phyloP scores from a whole-genome alignment of 2,329 filamentous ascomycete species.

The Phoma sp. region DNA sequence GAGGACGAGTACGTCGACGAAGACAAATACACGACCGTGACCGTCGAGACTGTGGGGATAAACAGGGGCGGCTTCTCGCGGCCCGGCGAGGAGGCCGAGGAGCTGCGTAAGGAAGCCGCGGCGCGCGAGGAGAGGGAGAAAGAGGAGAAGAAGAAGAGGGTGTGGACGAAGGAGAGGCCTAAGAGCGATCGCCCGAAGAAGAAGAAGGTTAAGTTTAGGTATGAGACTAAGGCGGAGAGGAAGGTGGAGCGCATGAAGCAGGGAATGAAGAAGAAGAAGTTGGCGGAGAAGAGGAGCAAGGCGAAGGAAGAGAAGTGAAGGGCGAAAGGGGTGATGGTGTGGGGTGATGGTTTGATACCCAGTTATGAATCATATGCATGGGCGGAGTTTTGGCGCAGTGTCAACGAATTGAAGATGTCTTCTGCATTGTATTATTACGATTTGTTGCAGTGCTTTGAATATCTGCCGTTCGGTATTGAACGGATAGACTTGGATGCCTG shows the following conservation, averaged over 20 bases:
- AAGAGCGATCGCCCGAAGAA: slow-evolving; percentile 65
- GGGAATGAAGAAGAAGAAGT: slow-evolving; percentile 71
- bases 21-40: slow-evolving; percentile 93
- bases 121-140: slow-evolving; percentile 26
- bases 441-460: background rate
- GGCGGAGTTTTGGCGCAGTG: slow-evolving; percentile 10
- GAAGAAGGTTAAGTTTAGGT: slow-evolving; percentile 90
- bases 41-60: slow-evolving; percentile 85
- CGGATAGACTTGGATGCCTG: too few species aligned
- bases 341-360: slow-evolving; percentile 12
- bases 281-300: slow-evolving; percentile 62
- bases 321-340: background rate
- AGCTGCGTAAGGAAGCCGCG: slow-evolving; percentile 51
- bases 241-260: slow-evolving; percentile 67
- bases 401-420: background rate
- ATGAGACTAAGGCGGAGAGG: slow-evolving; percentile 86
- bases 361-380: slow-evolving; percentile 19
- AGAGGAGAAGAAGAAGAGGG: slow-evolving; percentile 51
- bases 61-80: slow-evolving; percentile 74
- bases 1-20: slow-evolving; percentile 97
- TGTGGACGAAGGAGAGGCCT: slow-evolving; percentile 60
- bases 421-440: background rate
- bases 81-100: slow-evolving; percentile 48
- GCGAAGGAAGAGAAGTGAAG: slow-evolving; percentile 30
- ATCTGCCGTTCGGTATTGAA: too few species aligned